Percentiles rank a stretch among this genome's conserved stretches.
Evolutionary conservation across 345 rosid genomes (phyloP).

Genomic region (Excoecaria agallocha): DNA sequence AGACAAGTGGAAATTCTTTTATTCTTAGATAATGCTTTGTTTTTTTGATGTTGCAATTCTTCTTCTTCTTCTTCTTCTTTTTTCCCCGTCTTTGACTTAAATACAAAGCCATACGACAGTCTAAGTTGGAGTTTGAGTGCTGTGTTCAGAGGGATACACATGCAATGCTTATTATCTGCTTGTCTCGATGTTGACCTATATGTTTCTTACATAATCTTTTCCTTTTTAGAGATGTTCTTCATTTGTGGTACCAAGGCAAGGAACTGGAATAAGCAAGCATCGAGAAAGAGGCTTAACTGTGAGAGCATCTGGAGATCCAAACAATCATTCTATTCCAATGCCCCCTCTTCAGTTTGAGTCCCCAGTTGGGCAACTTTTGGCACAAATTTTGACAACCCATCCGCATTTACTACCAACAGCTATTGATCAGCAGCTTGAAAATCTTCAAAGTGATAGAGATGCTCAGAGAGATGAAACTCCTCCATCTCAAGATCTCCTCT

Average conservation of each 20-base stretch:
- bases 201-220: slow-evolving; percentile 19
- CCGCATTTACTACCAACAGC: slow-evolving; percentile 81
- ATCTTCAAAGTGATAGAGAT: slow-evolving; percentile 60
- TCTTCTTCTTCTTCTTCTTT: not conserved
- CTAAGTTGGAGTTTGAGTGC: not conserved
- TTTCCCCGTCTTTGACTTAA: too few species aligned
- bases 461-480: slow-evolving; percentile 37
- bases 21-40: too few species aligned
- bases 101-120: not conserved
- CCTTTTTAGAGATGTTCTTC: slow-evolving; percentile 49
- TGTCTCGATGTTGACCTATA: not conserved
- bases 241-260: slow-evolving; percentile 48
- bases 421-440: slow-evolving; percentile 85
- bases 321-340: slow-evolving; percentile 44
- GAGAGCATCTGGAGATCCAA: slow-evolving; percentile 57
- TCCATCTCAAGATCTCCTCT: slow-evolving; percentile 55
- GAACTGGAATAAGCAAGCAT: slow-evolving; percentile 35
- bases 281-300: slow-evolving; percentile 46
- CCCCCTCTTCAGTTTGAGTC: slow-evolving; percentile 82
- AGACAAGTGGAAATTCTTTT: too few species aligned
- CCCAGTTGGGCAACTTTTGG: slow-evolving; percentile 77
- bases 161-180: not conserved
- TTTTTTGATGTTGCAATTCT: not conserved
- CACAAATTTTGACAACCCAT: slow-evolving; percentile 75
- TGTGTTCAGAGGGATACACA: not conserved